Evolutionary conservation across 2,329 filamentous ascomycete genomes (phyloP).

Genomic region (Tolypocladium album): DNA sequence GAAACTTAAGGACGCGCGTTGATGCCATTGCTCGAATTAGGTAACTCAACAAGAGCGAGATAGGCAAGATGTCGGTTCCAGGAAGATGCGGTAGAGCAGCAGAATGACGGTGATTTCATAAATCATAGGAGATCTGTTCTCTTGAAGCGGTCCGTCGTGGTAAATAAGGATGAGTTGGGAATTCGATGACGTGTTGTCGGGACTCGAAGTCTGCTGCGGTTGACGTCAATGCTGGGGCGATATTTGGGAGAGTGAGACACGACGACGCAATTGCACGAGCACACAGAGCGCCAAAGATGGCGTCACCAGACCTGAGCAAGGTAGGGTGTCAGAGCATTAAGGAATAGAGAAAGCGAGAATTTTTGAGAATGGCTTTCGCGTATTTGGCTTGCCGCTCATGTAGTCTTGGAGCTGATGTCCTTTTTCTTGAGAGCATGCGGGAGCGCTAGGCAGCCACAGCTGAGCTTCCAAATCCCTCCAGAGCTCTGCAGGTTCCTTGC

Average conservation of each 20-base stretch:
- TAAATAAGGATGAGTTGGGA: background rate
- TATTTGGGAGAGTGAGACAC: background rate
- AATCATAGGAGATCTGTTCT: background rate
- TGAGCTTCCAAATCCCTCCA: background rate
- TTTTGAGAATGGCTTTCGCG: background rate
- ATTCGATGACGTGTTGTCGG: background rate
- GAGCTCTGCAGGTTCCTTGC: background rate
- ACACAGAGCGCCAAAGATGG: background rate
- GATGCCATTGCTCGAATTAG: constrained; percentile 10
- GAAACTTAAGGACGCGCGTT: constrained; percentile 42
- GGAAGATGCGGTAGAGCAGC: background rate
- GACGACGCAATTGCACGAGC: background rate
- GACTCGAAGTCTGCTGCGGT: background rate
- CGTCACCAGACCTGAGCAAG: background rate
- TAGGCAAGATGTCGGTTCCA: background rate
- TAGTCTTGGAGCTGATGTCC: background rate
- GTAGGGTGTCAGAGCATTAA: no score
- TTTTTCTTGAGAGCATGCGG: background rate
- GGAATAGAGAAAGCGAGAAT: background rate
- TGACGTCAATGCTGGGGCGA: background rate
- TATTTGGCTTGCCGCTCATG: background rate
- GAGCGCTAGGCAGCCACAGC: background rate
- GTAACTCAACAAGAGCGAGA: background rate
- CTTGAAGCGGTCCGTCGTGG: background rate
- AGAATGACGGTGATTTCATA: background rate